Conservation (phyloP, 768 basidiomycete species). For the Clathrus columnatus region DNA sequence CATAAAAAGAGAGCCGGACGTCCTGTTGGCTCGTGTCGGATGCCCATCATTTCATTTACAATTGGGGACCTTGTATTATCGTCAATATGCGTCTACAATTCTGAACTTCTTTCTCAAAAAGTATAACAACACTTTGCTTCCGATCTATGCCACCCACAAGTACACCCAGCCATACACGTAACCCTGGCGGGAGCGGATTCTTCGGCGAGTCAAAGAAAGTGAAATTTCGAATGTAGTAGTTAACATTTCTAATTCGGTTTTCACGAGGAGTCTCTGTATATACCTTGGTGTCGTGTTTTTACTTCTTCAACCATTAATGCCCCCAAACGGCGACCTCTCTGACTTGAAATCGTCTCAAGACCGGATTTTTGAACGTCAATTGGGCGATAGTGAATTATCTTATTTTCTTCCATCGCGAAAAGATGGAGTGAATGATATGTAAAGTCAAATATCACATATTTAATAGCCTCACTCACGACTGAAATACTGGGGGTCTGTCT, state of each 20-base stretch:
- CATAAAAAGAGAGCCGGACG: too few species aligned
- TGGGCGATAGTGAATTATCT: slow-evolving; percentile 71
- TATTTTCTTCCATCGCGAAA: slow-evolving; percentile 77
- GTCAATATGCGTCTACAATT: not conserved
- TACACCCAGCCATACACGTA: not conserved
- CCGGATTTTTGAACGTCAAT: slow-evolving; percentile 33
- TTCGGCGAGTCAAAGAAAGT: not conserved
- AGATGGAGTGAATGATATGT: slow-evolving; percentile 85
- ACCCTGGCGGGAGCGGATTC: not conserved
- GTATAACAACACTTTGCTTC: not conserved
- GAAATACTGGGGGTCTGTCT: not conserved
- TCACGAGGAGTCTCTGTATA: too few species aligned
- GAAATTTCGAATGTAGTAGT: too few species aligned
- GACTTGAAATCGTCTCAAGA: too few species aligned
- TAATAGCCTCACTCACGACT: not conserved
- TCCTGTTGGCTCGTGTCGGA: not conserved
- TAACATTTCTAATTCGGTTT: too few species aligned
- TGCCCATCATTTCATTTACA: not conserved
- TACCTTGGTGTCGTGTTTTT: too few species aligned
- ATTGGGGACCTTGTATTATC: not conserved
- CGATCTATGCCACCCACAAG: not conserved
- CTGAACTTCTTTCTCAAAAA: not conserved
- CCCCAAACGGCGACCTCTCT: too few species aligned
- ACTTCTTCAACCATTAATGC: too few species aligned
- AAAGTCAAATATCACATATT: slow-evolving; percentile 18